Percentiles rank a stretch among this genome's conserved stretches.
Conservation (phyloP, 305 asterid species). For the Ajuga reptans region DNA sequence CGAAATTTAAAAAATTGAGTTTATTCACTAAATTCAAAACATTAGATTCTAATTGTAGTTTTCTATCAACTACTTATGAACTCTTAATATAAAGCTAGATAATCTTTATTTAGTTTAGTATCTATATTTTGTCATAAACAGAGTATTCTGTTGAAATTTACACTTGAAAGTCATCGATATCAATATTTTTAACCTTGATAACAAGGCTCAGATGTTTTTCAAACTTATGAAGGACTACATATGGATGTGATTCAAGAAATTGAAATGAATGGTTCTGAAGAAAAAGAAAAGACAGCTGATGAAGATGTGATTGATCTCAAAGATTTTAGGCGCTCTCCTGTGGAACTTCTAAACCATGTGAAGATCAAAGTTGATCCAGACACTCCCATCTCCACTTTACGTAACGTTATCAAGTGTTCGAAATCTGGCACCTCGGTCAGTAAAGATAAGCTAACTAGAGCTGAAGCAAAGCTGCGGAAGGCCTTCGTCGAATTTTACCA, state of each 20-base stretch:
- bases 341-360: slow-evolving; percentile 46
- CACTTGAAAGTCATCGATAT: no score
- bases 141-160: no score
- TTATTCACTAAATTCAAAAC: no score
- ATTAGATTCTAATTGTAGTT: no score
- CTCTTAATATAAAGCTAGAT: no score
- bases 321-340: slow-evolving; percentile 33
- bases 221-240: slow-evolving; percentile 30
- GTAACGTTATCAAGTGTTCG: slow-evolving; percentile 35
- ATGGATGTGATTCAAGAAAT: slow-evolving; percentile 53
- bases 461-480: slow-evolving; percentile 42
- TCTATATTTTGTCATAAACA: no score
- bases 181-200: no score
- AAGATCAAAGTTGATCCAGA: slow-evolving; percentile 56
- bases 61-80: no score
- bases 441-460: slow-evolving; percentile 44
- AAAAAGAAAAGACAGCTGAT: slow-evolving; percentile 9
- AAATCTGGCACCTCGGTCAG: slow-evolving; percentile 39
- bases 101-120: no score
- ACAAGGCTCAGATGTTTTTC: neutral
- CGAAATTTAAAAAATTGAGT: no score
- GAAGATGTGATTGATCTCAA: neutral
- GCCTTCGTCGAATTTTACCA: slow-evolving; percentile 58
- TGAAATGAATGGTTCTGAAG: slow-evolving; percentile 29
- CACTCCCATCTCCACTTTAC: slow-evolving; percentile 63